Evolutionary conservation across 2,329 filamentous ascomycete species (phyloP), one percentile per base, ranked within the genome.

Genomic region (Aureobasidium sp.): DNA sequence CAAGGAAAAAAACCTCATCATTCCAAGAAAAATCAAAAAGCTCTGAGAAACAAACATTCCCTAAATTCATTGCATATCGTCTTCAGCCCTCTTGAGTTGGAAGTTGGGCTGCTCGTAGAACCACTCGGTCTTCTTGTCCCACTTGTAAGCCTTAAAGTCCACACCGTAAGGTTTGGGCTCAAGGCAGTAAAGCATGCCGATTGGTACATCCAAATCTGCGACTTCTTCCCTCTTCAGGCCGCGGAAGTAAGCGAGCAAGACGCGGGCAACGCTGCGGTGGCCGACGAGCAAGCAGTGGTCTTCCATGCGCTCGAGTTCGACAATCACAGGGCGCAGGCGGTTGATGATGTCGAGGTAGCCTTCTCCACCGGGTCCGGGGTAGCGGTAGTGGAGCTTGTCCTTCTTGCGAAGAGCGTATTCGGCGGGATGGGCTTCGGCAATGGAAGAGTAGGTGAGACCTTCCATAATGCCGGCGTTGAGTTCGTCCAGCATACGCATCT

Each of bases 151-250:
- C 68, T 95, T 91, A 74, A 97, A 96, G 57, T 95, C 91, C 55
- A 96, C 90, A 12, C 93, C 93, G 61, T 98, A 98, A 1, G 93
- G 93, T 76, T 96, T 96, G 59, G 93, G 93, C 70, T 98, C 91
- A 42, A 98, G 85, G 61, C 90, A 88, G 68, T 95, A 98, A 6
- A 96, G 77, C 76, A 95, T 90, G 16, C 93, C 93, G 44, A 98
- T 75, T 0, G 93, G 93, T 40, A 96, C 88, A 65, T 97, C 91
- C 57, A 98, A 79, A 62, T 96, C 89, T 11, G 93, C 91, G 57
- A 98, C 94, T 64, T 95, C 87, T 58, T 95, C 85, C 30, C 90
- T 79, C 45, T 87, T 90, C 50, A 97, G 76, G 55, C 95, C 90
- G 74, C 93, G 90, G 71, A 98, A 98, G 70, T 98, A 98, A 1